Evolutionary conservation across 495 filamentous ascomycete species (phyloP).

Genomic region (Hypoxylon intermedium): DNA sequence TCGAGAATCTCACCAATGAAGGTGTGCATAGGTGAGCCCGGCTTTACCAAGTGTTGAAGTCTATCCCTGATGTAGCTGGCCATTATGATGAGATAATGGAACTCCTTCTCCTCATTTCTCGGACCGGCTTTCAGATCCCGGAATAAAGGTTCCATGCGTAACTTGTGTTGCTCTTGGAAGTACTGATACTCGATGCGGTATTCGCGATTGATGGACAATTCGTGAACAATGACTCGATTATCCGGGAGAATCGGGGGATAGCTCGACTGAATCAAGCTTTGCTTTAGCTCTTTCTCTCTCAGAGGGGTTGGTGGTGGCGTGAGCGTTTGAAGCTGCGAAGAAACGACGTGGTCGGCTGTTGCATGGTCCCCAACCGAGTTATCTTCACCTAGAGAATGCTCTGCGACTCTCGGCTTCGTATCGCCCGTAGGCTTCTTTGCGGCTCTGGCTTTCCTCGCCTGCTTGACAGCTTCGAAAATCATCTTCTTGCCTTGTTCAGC

Average conservation of each 20-base stretch:
- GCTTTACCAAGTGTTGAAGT: constrained; percentile 79
- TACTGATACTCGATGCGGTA: constrained; percentile 64
- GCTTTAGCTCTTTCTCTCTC: constrained; percentile 46
- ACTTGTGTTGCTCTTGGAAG: constrained; percentile 57
- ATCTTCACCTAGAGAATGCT: constrained; percentile 45
- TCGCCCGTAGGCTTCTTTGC: constrained; percentile 75
- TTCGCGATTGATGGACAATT: constrained; percentile 88
- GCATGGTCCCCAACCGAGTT: constrained; percentile 49
- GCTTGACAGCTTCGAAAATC: constrained; percentile 81
- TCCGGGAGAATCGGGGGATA: constrained; percentile 70
- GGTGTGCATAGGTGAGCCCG: constrained; percentile 80
- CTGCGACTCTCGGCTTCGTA: constrained; percentile 68
- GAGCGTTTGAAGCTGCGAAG: constrained; percentile 48
- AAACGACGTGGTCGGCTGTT: constrained; percentile 41
- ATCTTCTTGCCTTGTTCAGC: constrained; percentile 79
- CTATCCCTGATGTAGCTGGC: constrained; percentile 85
- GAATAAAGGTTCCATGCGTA: constrained; percentile 70
- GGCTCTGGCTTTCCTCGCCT: constrained; percentile 73
- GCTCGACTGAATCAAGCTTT: constrained; percentile 47
- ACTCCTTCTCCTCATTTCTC: constrained; percentile 70
- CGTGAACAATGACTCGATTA: constrained; percentile 87
- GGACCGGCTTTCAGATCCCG: constrained; percentile 78
- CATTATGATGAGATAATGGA: constrained; percentile 71
- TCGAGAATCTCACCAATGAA: constrained; percentile 88
- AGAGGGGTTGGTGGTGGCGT: constrained; percentile 53